phyloP scores from a whole-genome alignment of 768 basidiomycete genomes.

The Termitomyces heimii region DNA sequence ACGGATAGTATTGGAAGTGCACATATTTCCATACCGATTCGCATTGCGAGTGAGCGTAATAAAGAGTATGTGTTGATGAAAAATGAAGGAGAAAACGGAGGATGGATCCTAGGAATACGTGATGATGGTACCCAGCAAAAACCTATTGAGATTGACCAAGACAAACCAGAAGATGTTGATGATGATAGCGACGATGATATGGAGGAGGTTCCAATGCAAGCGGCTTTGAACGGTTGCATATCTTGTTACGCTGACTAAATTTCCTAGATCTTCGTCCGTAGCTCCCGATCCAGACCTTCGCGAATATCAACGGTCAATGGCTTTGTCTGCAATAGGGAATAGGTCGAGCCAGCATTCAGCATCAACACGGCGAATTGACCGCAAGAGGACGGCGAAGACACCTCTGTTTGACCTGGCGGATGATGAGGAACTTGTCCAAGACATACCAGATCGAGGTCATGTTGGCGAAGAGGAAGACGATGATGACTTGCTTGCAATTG shows the following conservation, averaged over 20 bases:
- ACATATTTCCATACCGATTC: conserved; percentile 83
- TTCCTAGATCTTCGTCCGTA: conserved; percentile 25
- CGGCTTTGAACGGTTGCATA: conserved; percentile 1
- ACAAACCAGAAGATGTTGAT: conserved; percentile 28
- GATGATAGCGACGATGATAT: conserved; percentile 55
- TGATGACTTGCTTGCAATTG: conserved; percentile 44
- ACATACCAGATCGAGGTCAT: not conserved
- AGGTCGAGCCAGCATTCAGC: conserved; percentile 36
- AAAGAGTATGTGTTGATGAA: conserved; percentile 93
- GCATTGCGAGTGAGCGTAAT: conserved; percentile 94
- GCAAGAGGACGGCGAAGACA: conserved; percentile 25
- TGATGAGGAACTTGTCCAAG: conserved; percentile 30
- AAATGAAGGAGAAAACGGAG: conserved; percentile 81
- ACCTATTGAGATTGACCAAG: conserved; percentile 81
- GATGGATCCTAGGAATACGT: conserved; percentile 91
- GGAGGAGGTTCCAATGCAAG: conserved; percentile 78
- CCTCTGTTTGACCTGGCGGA: conserved; percentile 51
- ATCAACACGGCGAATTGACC: conserved; percentile 24
- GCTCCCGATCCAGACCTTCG: conserved; percentile 56
- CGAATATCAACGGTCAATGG: conserved; percentile 55
- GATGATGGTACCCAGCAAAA: conserved; percentile 81
- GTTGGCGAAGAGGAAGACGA: conserved; percentile 44
- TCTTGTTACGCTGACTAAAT: not conserved
- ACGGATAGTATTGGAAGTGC: conserved; percentile 92
- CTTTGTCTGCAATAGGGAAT: conserved; percentile 50